Conservation (phyloP, 2,329 filamentous ascomycete genomes). For the Neonectria faginata region DNA sequence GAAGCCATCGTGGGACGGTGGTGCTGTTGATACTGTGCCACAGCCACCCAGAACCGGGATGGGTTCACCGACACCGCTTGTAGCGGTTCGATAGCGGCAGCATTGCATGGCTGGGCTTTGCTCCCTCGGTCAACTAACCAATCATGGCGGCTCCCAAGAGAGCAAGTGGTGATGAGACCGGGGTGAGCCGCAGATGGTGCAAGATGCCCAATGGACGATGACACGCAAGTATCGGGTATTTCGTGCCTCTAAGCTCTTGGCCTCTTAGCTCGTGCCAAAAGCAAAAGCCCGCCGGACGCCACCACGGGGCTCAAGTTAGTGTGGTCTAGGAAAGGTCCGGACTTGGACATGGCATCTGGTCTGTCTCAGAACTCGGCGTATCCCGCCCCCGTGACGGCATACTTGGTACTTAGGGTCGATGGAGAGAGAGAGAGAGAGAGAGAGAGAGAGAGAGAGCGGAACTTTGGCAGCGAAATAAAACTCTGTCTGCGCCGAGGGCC, state of each 20-base stretch:
- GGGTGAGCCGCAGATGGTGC: constrained; percentile 48
- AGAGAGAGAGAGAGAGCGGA: not conserved
- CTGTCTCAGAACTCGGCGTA: not conserved
- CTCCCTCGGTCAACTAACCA: constrained; percentile 44
- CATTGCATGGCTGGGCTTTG: constrained; percentile 40
- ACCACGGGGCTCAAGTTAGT: constrained; percentile 14
- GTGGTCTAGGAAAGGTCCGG: constrained; percentile 23
- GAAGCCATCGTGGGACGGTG: constrained; percentile 45
- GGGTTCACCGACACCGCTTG: constrained; percentile 48
- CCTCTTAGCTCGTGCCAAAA: constrained; percentile 41
- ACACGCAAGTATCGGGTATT: constrained; percentile 44
- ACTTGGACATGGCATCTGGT: constrained; percentile 9
- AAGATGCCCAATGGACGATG: constrained; percentile 45
- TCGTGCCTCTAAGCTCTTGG: constrained; percentile 36
- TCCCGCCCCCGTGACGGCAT: constrained; percentile 5
- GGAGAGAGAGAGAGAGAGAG: not conserved
- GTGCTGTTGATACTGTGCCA: constrained; percentile 46
- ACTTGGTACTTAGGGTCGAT: not conserved
- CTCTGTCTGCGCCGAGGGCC: constrained; percentile 14
- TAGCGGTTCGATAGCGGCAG: constrained; percentile 46
- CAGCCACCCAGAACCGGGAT: constrained; percentile 43
- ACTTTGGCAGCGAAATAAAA: constrained; percentile 11
- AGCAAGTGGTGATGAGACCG: constrained; percentile 45
- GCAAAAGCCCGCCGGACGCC: constrained; percentile 31
- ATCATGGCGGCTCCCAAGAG: constrained; percentile 41